Conservation (phyloP, 2,329 filamentous ascomycete species). For the Tolypocladium guangdongense region DNA sequence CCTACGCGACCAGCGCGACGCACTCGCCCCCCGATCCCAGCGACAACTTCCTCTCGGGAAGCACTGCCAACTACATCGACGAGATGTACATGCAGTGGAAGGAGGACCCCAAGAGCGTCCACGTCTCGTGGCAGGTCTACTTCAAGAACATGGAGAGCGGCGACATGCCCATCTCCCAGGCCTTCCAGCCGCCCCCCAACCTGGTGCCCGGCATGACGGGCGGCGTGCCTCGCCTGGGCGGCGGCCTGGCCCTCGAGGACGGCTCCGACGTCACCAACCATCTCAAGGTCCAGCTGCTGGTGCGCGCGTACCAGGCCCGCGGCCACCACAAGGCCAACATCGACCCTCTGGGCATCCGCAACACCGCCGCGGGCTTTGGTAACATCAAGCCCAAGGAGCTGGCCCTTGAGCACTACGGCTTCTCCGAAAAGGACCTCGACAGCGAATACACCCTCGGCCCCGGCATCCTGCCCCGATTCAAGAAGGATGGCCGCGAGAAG, state of each 20-base stretch:
- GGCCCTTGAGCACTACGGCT: slow-evolving; percentile 86
- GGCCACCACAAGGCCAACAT: slow-evolving; percentile 98
- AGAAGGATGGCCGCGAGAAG: slow-evolving; percentile 77
- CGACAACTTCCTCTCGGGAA: slow-evolving; percentile 93
- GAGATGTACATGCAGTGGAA: slow-evolving; percentile 99
- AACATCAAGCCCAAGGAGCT: slow-evolving; percentile 88
- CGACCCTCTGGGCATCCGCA: slow-evolving; percentile 88
- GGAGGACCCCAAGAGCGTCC: slow-evolving; percentile 82
- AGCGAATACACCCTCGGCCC: slow-evolving; percentile 86
- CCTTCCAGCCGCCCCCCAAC: slow-evolving; percentile 90
- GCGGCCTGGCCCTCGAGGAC: slow-evolving; percentile 54
- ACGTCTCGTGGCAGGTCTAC: slow-evolving; percentile 98
- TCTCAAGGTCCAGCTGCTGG: slow-evolving; percentile 93
- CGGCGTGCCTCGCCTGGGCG: slow-evolving; percentile 62
- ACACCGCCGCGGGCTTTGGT: slow-evolving; percentile 62
- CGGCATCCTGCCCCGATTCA: slow-evolving; percentile 90
- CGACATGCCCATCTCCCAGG: slow-evolving; percentile 94
- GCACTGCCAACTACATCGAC: slow-evolving; percentile 97
- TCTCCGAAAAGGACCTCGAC: slow-evolving; percentile 88
- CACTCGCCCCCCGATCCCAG: slow-evolving; percentile 61
- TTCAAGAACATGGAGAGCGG: slow-evolving; percentile 99
- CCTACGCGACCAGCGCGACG: slow-evolving; percentile 42
- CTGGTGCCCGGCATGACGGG: slow-evolving; percentile 75
- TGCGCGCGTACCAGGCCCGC: slow-evolving; percentile 94
- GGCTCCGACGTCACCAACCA: slow-evolving; percentile 87